Percentiles rank a stretch among this genome's conserved stretches.
Conservation (phyloP, 768 basidiomycete species). For the Kwoniella dejecticola region DNA sequence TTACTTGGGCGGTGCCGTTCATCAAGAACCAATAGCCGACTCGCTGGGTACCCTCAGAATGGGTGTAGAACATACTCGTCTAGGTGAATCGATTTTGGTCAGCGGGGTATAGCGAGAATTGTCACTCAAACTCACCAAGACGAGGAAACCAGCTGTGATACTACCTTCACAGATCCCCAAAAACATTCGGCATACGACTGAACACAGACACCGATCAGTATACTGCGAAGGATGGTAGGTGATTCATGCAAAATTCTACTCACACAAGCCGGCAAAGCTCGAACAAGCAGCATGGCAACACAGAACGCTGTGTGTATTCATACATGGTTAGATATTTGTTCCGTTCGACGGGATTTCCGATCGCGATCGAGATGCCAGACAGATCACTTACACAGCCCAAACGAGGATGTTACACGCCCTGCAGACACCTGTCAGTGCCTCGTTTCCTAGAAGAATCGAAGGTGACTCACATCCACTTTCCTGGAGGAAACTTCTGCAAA, state of each 20-base stretch:
- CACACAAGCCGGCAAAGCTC: constrained; percentile 44
- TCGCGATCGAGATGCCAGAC: neutral
- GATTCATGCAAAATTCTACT: constrained; percentile 10
- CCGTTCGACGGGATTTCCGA: neutral
- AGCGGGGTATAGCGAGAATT: neutral
- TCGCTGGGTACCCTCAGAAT: constrained; percentile 37
- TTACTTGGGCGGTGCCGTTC: constrained; percentile 30
- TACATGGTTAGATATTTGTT: neutral
- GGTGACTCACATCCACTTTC: constrained; percentile 34
- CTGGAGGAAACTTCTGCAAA: constrained; percentile 41
- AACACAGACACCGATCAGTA: neutral
- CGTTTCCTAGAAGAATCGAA: neutral
- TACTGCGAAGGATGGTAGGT: too few species aligned
- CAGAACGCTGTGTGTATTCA: constrained; percentile 14
- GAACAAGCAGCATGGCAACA: constrained; percentile 41
- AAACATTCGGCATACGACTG: constrained; percentile 24
- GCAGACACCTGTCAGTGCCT: neutral
- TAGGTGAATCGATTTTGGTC: neutral
- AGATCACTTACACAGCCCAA: constrained; percentile 27
- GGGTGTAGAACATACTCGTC: constrained; percentile 35
- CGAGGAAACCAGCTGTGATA: constrained; percentile 44
- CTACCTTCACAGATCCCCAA: constrained; percentile 23
- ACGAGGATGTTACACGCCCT: constrained; percentile 33
- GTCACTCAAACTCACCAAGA: constrained; percentile 13
- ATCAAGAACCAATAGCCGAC: constrained; percentile 34